Conservation (phyloP, 2,329 filamentous ascomycete genomes). For the Graphium sp. region DNA sequence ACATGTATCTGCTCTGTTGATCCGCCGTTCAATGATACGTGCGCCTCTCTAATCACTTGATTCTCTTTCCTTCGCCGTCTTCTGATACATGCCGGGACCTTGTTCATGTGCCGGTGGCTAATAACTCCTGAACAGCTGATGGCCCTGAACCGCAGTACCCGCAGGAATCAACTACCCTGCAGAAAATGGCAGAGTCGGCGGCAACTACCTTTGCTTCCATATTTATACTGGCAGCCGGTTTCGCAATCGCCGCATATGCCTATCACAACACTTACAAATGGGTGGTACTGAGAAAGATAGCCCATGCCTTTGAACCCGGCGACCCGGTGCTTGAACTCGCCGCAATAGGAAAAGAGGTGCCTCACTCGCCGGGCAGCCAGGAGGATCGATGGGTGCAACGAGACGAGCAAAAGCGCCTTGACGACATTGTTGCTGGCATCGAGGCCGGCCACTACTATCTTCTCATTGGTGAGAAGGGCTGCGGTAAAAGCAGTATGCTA, state of each 20-base stretch:
- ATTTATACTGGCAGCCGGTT: conserved; percentile 48
- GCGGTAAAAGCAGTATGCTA: conserved; percentile 92
- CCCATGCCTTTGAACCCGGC: conserved; percentile 77
- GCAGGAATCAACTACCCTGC: conserved; percentile 19
- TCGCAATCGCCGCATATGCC: conserved; percentile 50
- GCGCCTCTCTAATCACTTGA: not conserved
- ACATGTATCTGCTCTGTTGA: conserved; percentile 5
- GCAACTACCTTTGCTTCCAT: conserved; percentile 64
- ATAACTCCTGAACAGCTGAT: not conserved
- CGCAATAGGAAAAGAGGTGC: conserved; percentile 41
- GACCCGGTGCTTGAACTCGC: conserved; percentile 79
- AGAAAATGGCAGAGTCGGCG: conserved; percentile 58
- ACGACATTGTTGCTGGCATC: conserved; percentile 64
- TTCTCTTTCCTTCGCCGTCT: not conserved
- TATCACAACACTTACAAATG: conserved; percentile 82
- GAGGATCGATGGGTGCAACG: conserved; percentile 65
- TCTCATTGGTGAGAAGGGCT: conserved; percentile 87
- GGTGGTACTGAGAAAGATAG: conserved; percentile 82
- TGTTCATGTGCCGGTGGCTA: conserved; percentile 3
- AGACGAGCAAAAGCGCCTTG: conserved; percentile 65
- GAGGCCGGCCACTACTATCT: conserved; percentile 75
- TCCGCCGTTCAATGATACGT: not conserved
- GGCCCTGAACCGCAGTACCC: not conserved
- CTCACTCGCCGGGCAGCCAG: conserved; percentile 16
- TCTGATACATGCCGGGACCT: not conserved